A percentile compares a stretch with the other conserved stretches of the same genome.
Evolutionary conservation across 352 stramenopile species (phyloP).

Genomic region (Pythium phragmitis): DNA sequence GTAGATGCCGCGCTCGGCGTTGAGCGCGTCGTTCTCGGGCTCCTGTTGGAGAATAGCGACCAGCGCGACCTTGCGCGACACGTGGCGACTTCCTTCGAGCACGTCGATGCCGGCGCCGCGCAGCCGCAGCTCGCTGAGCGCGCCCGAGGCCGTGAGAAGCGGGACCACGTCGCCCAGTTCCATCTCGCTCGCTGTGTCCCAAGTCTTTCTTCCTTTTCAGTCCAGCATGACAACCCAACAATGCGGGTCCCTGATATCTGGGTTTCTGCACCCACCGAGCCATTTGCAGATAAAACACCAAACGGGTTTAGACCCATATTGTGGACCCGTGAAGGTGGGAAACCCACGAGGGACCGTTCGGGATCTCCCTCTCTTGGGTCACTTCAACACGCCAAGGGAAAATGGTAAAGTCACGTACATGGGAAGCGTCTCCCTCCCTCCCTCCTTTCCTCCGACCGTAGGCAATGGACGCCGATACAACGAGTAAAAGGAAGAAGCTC

Average conservation of each 20-base stretch:
- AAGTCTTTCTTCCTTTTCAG: no score
- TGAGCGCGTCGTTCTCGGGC: constrained; percentile 16
- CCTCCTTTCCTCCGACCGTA: neutral
- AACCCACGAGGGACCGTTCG: neutral
- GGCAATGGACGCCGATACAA: constrained; percentile 16
- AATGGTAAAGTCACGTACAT: neutral
- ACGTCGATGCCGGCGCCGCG: constrained; percentile 45
- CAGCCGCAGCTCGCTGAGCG: constrained; percentile 38
- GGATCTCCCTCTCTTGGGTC: neutral
- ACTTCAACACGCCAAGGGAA: constrained; percentile 5
- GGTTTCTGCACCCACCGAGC: no score
- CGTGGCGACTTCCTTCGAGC: constrained; percentile 46
- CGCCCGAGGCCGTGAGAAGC: constrained; percentile 46
- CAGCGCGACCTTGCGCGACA: constrained; percentile 50
- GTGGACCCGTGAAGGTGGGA: neutral
- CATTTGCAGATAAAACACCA: neutral
- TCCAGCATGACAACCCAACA: constrained; percentile 1
- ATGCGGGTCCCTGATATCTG: constrained; percentile 10
- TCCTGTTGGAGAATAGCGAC: constrained; percentile 48
- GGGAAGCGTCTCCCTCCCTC: neutral
- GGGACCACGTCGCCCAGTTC: constrained; percentile 44
- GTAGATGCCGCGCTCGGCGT: constrained; percentile 51
- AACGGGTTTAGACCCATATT: neutral
- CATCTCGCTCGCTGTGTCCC: neutral
- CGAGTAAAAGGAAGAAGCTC: constrained; percentile 37